phyloP scores from a whole-genome alignment of 1,139 yeast species.

The Saccharomyces pastorianus region DNA sequence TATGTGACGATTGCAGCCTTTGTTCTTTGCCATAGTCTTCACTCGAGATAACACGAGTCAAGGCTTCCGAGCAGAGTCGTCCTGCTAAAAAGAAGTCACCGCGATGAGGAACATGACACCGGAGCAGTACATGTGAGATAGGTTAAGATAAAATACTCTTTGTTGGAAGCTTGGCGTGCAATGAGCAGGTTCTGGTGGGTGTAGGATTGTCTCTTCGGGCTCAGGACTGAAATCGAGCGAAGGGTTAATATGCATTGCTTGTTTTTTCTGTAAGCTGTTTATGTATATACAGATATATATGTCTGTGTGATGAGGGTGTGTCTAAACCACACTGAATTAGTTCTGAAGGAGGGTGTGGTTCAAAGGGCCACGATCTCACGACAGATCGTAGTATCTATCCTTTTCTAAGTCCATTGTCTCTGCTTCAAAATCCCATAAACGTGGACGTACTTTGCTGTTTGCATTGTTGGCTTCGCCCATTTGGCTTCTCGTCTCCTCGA shows the following conservation, averaged over 20 bases:
- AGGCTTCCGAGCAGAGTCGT: conserved; percentile 9
- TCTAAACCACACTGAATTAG: background rate
- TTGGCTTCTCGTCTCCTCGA: conserved; percentile 14
- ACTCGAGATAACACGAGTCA: background rate
- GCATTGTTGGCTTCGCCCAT: conserved; percentile 3
- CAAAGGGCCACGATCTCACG: conserved; percentile 8
- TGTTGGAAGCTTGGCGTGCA: background rate
- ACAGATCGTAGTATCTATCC: conserved; percentile 42
- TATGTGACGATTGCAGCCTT: background rate
- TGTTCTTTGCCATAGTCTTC: background rate
- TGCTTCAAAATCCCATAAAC: conserved; percentile 31
- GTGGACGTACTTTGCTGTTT: conserved; percentile 7
- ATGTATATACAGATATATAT: background rate
- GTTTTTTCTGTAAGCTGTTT: background rate
- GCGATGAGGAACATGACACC: conserved; percentile 7
- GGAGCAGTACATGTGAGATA: conserved; percentile 18
- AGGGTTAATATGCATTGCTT: background rate
- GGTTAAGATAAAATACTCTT: conserved; percentile 7
- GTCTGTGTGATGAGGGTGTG: background rate
- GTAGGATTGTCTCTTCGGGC: background rate
- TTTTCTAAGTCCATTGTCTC: conserved; percentile 43
- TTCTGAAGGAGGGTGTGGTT: background rate
- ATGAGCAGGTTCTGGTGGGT: background rate
- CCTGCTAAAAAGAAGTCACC: conserved; percentile 15
- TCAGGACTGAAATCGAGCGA: background rate